Base-by-base conservation (phyloP, 192 early-diverging fungal genomes). In the Haplosporangium gracile region DNA sequence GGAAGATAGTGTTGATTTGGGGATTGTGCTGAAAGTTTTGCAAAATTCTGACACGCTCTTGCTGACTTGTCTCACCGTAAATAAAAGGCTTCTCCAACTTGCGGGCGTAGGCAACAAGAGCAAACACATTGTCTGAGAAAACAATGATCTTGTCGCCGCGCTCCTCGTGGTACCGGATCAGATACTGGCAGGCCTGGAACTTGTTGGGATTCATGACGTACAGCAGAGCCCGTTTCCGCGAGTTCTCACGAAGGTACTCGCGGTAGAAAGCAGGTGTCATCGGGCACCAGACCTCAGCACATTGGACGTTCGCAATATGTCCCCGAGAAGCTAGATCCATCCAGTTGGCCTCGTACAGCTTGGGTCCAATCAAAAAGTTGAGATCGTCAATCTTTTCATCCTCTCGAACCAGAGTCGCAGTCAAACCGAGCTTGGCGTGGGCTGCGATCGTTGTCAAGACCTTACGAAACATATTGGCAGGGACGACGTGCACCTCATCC, bases 291-390 rank as follows among this genome's bases (percentile, higher is more conserved):
- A 99, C 97, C 89, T 99, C 99, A 4, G 97, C 96, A 89, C 98
- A 99, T 91, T 97, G 95, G 51, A 99, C 99, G 45, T 96, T 97
- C 4, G 99, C 99, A 92, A 99, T 99, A 83, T 97, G 97, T 39
- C 99, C 99, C 85, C 95, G 93, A 40, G 92, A 95, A n/a, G 98
- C 97, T 74, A 99, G 85, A 83, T 99, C 99, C 97, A 99, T 96
- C 99, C 99, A 99, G 85, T 99, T 99, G 22, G 99, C 99, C 87
- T 99, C 99, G 89, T 97, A 99, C 68, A 99, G 90, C 89, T 99
- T 99, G 24, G 99, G 99, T 24, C 98, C 99, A 81, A 99, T 99
- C 80, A 99, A 91, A 82, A 97, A 99, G 88, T 99, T 99, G 68
- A 99, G 89, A 82, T 97, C 97, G 77, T 94, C 93, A 88, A 99